Evolutionary conservation across 179 eudicot genomes (phyloP), one percentile per base, ranked within the genome.

Genomic region (Drosera spatulata): DNA sequence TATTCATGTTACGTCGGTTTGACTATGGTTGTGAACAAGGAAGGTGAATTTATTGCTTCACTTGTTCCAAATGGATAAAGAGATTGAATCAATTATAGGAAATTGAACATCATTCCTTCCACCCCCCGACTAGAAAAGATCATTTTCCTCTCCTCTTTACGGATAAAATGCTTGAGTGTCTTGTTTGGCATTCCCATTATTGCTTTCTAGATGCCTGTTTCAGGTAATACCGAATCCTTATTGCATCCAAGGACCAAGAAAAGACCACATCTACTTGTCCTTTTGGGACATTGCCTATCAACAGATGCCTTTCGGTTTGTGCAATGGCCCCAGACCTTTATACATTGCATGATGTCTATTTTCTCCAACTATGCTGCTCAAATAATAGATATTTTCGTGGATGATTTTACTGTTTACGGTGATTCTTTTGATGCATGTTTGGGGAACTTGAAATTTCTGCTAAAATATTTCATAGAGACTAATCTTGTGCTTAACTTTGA

Each of bases 301-400:
- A 2, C 41, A 4, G 4, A 55, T 55, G 58, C 58, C 42, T 4
- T 55, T 55, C 38, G 10, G 58, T 2, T 33, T 60, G 3, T 59
- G 62, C 39, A 59, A 59, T 59, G 40, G 52, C 40, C 40, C 52
- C 3, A n/a, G 7, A 59, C n/a, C n/a, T 59, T 59, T 10, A 51
- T 15, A 44, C 45, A 52, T 40, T 59, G 50, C 7, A 59, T 59
- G 51, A 13, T 46, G 39, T 22, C 39, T 41, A 59, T 59, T 2
- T 46, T 59, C 13, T 41, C 22, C 6, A 9, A 57, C 9, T 10
- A 5, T 4, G 8, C 41, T 10, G 4, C 41, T 5, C 10, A 57
- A 40, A 2, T 10, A 8, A 42, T 57, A 4, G 15, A 57, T 11
- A 22, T 57, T 7, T 57, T 57, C 8, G 41, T 57, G 48, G 60